phyloP scores from a whole-genome alignment of 805 yeast genomes.

The Saccharomycopsis capsularis region DNA sequence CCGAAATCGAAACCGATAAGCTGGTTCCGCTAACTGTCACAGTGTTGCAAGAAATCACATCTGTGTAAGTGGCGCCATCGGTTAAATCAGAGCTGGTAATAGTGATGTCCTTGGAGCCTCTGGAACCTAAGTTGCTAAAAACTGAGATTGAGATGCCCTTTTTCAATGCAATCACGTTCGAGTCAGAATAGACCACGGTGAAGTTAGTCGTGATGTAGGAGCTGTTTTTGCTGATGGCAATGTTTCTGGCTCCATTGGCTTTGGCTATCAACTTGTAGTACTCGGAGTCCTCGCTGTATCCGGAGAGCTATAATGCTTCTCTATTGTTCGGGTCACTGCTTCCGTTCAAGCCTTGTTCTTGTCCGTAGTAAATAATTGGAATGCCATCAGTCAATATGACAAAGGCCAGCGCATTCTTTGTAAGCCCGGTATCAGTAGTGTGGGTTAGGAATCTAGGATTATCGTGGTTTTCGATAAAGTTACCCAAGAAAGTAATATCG shows the following conservation, averaged over 20 bases:
- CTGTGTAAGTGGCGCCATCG: background rate
- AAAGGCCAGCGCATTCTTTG: background rate
- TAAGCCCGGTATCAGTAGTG: background rate
- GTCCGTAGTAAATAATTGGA: background rate
- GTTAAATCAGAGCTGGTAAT: background rate
- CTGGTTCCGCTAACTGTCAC: background rate
- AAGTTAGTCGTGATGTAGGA: background rate
- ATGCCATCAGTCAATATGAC: background rate
- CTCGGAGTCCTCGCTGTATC: background rate
- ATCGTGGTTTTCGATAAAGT: slow-evolving; percentile 1
- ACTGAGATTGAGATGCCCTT: background rate
- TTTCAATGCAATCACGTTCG: background rate
- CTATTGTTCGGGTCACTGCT: background rate
- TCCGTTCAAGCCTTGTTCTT: background rate
- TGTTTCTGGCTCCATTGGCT: background rate
- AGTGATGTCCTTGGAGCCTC: background rate
- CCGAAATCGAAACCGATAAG: background rate
- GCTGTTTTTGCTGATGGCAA: background rate
- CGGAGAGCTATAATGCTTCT: background rate
- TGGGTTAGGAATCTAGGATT: background rate
- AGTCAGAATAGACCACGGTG: background rate
- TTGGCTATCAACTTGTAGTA: background rate
- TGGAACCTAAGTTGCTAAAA: background rate
- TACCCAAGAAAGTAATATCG: background rate
- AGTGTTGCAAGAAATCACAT: background rate